Percentiles rank a stretch among this genome's conserved stretches.
Evolutionary conservation across 2,329 filamentous ascomycete genomes (phyloP).

Genomic region (Diaporthe australafricana): DNA sequence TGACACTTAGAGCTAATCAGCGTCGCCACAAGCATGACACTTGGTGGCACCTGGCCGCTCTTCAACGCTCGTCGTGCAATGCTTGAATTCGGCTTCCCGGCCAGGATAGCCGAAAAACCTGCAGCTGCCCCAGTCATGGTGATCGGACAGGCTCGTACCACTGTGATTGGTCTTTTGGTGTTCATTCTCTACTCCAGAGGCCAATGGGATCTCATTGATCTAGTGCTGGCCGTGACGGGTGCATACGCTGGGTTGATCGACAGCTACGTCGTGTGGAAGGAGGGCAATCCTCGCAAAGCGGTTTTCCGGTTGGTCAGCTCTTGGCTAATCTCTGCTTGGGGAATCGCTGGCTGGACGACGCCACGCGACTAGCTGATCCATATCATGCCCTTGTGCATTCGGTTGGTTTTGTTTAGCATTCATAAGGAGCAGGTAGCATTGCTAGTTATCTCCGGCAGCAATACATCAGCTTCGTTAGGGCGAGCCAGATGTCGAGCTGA

Average conservation of each 20-base stretch:
- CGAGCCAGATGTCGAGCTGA: too few species aligned
- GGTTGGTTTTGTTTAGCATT: too few species aligned
- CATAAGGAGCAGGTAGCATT: too few species aligned
- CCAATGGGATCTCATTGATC: slow-evolving; percentile 40
- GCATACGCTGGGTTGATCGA: slow-evolving; percentile 44
- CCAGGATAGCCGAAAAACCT: slow-evolving; percentile 39
- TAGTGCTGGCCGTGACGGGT: slow-evolving; percentile 41
- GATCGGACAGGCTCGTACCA: slow-evolving; percentile 41
- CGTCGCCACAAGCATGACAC: slow-evolving; percentile 39
- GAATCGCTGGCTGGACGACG: background rate
- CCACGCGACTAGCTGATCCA: too few species aligned
- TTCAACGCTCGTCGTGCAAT: slow-evolving; percentile 41
- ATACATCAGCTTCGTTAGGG: too few species aligned
- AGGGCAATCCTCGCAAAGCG: slow-evolving; percentile 39
- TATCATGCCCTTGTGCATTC: too few species aligned
- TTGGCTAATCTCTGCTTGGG: slow-evolving; percentile 30
- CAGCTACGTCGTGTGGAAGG: slow-evolving; percentile 43
- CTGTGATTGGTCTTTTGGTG: slow-evolving; percentile 40
- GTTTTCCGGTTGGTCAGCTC: slow-evolving; percentile 41
- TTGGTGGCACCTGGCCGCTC: slow-evolving; percentile 44
- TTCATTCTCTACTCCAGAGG: slow-evolving; percentile 41
- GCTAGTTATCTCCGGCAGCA: too few species aligned
- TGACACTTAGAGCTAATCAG: background rate
- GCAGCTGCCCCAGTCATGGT: slow-evolving; percentile 41
- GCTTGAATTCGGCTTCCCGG: slow-evolving; percentile 44